Percentiles rank a stretch among this genome's conserved stretches.
Evolutionary conservation across 2,329 filamentous ascomycete species (phyloP).

Genomic region (Coniochaeta sp.): DNA sequence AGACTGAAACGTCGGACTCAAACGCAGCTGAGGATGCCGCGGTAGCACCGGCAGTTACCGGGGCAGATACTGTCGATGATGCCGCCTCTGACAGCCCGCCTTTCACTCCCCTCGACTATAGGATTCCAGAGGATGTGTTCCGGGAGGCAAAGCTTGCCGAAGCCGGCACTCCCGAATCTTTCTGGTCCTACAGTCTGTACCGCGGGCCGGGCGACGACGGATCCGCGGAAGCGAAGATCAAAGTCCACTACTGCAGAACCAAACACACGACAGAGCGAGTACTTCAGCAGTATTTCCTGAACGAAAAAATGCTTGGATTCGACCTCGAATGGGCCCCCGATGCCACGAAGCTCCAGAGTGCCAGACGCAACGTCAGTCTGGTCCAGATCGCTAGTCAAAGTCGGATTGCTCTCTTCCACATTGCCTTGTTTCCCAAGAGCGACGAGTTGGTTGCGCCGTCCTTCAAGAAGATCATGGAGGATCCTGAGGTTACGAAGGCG

Average conservation of each 20-base stretch:
- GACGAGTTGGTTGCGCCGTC: slow-evolving; percentile 61
- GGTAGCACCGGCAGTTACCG: background rate
- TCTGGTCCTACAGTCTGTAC: slow-evolving; percentile 66
- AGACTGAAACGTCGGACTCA: background rate
- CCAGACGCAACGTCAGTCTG: slow-evolving; percentile 67
- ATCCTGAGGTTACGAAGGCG: slow-evolving; percentile 60
- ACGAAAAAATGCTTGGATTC: slow-evolving; percentile 71
- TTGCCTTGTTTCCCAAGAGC: slow-evolving; percentile 53
- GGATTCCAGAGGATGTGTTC: slow-evolving; percentile 39
- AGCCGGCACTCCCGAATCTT: slow-evolving; percentile 40
- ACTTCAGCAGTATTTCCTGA: slow-evolving; percentile 55
- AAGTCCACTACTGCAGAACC: slow-evolving; percentile 71
- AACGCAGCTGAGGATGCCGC: background rate
- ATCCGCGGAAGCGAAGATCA: slow-evolving; percentile 41
- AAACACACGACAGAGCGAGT: slow-evolving; percentile 60
- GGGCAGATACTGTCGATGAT: slow-evolving; percentile 3
- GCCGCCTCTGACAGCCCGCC: slow-evolving; percentile 22
- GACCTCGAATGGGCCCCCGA: slow-evolving; percentile 77
- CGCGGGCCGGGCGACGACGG: slow-evolving; percentile 37
- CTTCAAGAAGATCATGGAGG: slow-evolving; percentile 66
- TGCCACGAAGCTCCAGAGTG: slow-evolving; percentile 34
- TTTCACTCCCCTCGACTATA: slow-evolving; percentile 32
- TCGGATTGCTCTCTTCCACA: slow-evolving; percentile 73
- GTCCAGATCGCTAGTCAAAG: slow-evolving; percentile 76
- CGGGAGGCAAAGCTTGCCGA: slow-evolving; percentile 38